Conservation (phyloP, 495 filamentous ascomycete species). For the Physcia stellaris region DNA sequence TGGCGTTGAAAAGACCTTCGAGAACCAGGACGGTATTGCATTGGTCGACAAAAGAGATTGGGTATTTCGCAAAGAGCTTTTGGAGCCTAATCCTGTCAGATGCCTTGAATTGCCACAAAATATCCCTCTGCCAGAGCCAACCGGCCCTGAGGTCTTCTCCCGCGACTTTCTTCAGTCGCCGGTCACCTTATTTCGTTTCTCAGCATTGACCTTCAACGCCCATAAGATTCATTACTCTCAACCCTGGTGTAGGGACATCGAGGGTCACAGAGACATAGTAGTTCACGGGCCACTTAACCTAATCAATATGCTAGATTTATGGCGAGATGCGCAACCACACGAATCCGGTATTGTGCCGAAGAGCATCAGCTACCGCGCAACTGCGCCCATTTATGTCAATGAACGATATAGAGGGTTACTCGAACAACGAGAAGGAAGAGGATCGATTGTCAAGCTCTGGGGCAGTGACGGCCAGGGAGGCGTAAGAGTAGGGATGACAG, state of each 20-base stretch:
- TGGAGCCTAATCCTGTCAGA: conserved; percentile 16
- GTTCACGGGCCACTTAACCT: conserved; percentile 54
- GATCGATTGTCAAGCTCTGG: too few species aligned
- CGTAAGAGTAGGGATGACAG: too few species aligned
- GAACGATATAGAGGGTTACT: too few species aligned
- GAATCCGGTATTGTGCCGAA: conserved; percentile 25
- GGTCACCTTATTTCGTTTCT: conserved; percentile 54
- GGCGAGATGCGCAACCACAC: conserved; percentile 32
- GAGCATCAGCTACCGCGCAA: conserved; percentile 44
- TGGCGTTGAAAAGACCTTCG: conserved; percentile 45
- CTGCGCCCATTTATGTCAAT: conserved; percentile 45
- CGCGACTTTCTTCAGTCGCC: conserved; percentile 39
- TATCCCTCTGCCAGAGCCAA: too few species aligned
- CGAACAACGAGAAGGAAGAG: too few species aligned
- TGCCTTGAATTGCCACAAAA: conserved; percentile 19
- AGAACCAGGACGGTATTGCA: conserved; percentile 34
- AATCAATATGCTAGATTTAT: conserved; percentile 49
- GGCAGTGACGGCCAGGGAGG: too few species aligned
- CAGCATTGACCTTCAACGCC: conserved; percentile 57
- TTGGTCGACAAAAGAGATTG: conserved; percentile 46
- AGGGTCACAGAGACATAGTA: conserved; percentile 44
- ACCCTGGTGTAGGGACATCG: conserved; percentile 42
- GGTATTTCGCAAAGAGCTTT: conserved; percentile 42
- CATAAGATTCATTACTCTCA: conserved; percentile 61
- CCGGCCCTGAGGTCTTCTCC: too few species aligned